Evolutionary conservation across 2,329 filamentous ascomycete genomes (phyloP).

Genomic region (Aspergillus aculeatus): DNA sequence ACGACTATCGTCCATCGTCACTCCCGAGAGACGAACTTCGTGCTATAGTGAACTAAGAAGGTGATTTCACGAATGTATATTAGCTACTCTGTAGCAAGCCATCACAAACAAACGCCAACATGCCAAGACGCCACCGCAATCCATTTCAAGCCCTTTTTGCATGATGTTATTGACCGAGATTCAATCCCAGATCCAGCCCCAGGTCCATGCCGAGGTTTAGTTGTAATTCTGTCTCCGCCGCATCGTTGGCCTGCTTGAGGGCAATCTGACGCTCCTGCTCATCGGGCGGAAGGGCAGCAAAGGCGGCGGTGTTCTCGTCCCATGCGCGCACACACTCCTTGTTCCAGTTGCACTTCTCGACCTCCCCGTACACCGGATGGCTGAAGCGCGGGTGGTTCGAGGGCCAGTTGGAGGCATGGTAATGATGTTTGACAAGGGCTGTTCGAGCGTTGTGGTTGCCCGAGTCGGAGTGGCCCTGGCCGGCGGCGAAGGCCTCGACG

Average conservation of each 20-base stretch:
- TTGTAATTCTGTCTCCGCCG: not conserved
- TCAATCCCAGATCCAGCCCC: not conserved
- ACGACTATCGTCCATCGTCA: no score
- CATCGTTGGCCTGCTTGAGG: constrained; percentile 6
- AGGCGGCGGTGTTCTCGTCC: constrained; percentile 13
- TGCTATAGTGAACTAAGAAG: no score
- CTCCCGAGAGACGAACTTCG: no score
- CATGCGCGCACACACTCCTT: constrained; percentile 13
- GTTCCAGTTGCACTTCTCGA: constrained; percentile 17
- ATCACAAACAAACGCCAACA: not conserved
- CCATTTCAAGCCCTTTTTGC: not conserved
- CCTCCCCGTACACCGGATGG: constrained; percentile 14
- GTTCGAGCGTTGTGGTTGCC: constrained; percentile 66
- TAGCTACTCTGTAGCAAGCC: no score
- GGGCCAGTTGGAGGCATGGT: constrained; percentile 70
- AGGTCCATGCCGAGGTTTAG: not conserved
- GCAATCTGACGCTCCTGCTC: constrained; percentile 17
- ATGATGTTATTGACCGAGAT: not conserved
- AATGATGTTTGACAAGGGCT: constrained; percentile 71
- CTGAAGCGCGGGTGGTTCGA: constrained; percentile 12
- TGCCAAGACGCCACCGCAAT: not conserved
- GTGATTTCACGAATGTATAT: no score
- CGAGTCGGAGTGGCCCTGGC: constrained; percentile 70
- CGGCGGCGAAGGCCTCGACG: constrained; percentile 70
- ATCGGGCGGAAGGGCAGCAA: constrained; percentile 7